Conservation (phyloP, 345 rosid species). For the Stellera chamaejasme region DNA sequence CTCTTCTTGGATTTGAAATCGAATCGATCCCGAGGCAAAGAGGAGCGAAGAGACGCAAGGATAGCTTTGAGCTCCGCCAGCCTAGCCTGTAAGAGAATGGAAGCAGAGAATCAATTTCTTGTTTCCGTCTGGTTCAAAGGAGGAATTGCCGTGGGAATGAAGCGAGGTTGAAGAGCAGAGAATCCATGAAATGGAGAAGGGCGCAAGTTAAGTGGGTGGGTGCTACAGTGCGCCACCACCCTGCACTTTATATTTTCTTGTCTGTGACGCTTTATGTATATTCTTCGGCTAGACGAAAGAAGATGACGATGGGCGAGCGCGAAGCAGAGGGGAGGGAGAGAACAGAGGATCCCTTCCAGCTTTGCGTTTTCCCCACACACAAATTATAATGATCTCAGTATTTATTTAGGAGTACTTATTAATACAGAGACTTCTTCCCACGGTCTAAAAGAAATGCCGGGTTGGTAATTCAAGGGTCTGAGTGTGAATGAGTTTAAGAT, state of each 20-base stretch:
- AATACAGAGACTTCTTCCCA: too few species aligned
- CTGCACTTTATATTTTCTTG: slow-evolving; percentile 20
- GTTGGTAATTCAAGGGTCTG: too few species aligned
- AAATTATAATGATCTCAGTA: not conserved
- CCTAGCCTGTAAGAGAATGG: slow-evolving; percentile 2
- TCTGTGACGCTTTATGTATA: slow-evolving; percentile 10
- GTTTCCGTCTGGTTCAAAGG: slow-evolving; percentile 17
- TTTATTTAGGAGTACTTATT: too few species aligned
- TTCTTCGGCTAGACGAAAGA: not conserved
- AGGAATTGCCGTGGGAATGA: slow-evolving; percentile 37
- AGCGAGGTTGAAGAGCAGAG: slow-evolving; percentile 31
- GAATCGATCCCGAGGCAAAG: slow-evolving; percentile 1
- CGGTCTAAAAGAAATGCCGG: too few species aligned
- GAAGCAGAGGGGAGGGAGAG: slow-evolving; percentile 8
- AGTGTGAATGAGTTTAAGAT: too few species aligned
- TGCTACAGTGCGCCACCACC: slow-evolving; percentile 50
- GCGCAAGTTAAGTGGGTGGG: slow-evolving; percentile 36
- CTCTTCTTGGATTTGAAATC: slow-evolving; percentile 20
- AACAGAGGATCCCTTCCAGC: slow-evolving; percentile 10
- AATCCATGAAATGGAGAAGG: slow-evolving; percentile 24
- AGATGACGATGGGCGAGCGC: slow-evolving; percentile 11
- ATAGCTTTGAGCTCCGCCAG: slow-evolving; percentile 55
- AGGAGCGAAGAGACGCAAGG: slow-evolving; percentile 29
- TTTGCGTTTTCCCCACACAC: slow-evolving; percentile 41
- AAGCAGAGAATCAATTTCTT: slow-evolving; percentile 25